phyloP scores from a whole-genome alignment of 129 eudicot species.

The Daucus carota region DH1_v3.0 NC_030381.2:51661501-51662000 shows the following conservation, averaged over 20 bases:
- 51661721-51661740: neutral
- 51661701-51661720: neutral
- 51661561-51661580: neutral
- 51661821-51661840: neutral
- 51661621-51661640: neutral
- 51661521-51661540: neutral
- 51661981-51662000: neutral
- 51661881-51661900: neutral
- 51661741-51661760: neutral
- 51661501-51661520: conserved; percentile 11
- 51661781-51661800: neutral
- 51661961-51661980: neutral
- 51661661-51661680: neutral
- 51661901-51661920: neutral
- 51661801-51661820: neutral
- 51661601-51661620: neutral
- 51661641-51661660: neutral
- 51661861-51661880: neutral
- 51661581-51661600: neutral
- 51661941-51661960: neutral
- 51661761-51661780: neutral
- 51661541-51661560: neutral
- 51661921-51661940: neutral
- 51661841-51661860: neutral
- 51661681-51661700: neutral